These are phyloP conservation scores for Aspergillus carbonarius DNA, from an alignment of 2,329 filamentous ascomycete genomes.

Conservation along the genomic window DNA sequence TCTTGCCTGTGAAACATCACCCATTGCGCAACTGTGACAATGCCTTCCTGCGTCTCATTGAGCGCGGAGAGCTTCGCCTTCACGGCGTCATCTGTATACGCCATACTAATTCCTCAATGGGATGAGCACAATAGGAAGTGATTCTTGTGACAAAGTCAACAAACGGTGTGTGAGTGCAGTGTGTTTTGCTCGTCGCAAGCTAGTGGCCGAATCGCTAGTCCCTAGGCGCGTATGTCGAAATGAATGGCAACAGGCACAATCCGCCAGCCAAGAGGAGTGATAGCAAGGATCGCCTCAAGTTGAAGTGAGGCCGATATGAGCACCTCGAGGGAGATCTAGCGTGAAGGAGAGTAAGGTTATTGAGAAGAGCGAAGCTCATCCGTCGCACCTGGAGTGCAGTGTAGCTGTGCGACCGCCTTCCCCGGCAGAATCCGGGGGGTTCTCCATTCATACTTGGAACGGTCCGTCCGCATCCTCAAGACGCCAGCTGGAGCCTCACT, in stretches of 20 bases:
- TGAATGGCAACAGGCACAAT: background rate
- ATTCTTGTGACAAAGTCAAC: background rate
- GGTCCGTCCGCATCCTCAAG: slow-evolving; percentile 13
- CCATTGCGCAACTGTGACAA: slow-evolving; percentile 96
- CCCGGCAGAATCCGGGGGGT: slow-evolving; percentile 19
- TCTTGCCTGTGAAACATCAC: slow-evolving; percentile 95
- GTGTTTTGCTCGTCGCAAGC: background rate
- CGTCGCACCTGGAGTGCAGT: slow-evolving; percentile 7
- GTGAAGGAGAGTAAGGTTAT: slow-evolving; percentile 2
- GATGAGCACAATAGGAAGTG: background rate
- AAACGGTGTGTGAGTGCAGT: background rate
- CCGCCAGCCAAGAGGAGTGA: background rate
- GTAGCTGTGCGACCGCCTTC: slow-evolving; percentile 20
- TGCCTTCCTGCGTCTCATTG: slow-evolving; percentile 97
- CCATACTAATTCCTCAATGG: slow-evolving; percentile 57
- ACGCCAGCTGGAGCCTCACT: slow-evolving; percentile 23
- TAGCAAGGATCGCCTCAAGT: background rate
- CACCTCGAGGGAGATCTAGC: background rate
- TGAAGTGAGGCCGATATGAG: background rate
- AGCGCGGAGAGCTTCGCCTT: slow-evolving; percentile 91
- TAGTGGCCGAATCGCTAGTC: background rate
- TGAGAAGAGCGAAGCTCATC: slow-evolving; percentile 12
- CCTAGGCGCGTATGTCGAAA: background rate
- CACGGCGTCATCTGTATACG: slow-evolving; percentile 94
- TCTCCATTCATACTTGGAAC: slow-evolving; percentile 3